Percentiles rank a stretch among this genome's conserved stretches.
Conservation (phyloP, 2,329 filamentous ascomycete species). For the Pestalotiopsis sp. region DNA sequence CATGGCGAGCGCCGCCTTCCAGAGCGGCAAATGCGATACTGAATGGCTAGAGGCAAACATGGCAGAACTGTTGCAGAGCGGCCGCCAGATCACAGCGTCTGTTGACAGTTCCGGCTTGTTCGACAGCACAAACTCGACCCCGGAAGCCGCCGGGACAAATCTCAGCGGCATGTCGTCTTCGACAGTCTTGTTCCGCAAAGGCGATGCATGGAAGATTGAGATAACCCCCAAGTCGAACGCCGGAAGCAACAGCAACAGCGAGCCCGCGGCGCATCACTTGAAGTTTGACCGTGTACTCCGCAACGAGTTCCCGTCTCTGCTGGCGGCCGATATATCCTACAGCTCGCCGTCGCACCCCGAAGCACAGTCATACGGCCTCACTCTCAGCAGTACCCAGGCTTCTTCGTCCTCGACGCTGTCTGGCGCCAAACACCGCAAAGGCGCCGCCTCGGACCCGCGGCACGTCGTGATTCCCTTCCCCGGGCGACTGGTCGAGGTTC, state of each 20-base stretch:
- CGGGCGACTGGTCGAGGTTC: conserved; percentile 61
- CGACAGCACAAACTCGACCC: neutral
- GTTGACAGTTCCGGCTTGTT: neutral
- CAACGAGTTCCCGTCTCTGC: conserved; percentile 61
- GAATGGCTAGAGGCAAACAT: conserved; percentile 60
- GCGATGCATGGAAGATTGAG: conserved; percentile 59
- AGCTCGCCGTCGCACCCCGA: conserved; percentile 36
- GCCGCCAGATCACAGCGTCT: conserved; percentile 16
- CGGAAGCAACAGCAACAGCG: conserved; percentile 20
- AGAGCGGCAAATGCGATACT: conserved; percentile 50
- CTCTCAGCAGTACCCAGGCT: conserved; percentile 31
- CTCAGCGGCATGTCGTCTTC: conserved; percentile 19
- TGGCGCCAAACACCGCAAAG: conserved; percentile 47
- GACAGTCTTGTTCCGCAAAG: conserved; percentile 55
- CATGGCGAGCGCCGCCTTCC: conserved; percentile 51
- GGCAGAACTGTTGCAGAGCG: conserved; percentile 25
- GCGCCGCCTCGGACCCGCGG: conserved; percentile 47
- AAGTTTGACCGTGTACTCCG: conserved; percentile 54
- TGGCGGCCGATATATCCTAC: conserved; percentile 55
- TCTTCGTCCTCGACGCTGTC: conserved; percentile 48
- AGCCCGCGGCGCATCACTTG: conserved; percentile 48
- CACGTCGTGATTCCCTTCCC: conserved; percentile 61
- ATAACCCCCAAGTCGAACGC: conserved; percentile 37
- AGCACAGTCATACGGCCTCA: conserved; percentile 1
- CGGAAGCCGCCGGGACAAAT: neutral